Conservation (phyloP, 345 rosid genomes). For the Aquilaria malaccensis region DNA sequence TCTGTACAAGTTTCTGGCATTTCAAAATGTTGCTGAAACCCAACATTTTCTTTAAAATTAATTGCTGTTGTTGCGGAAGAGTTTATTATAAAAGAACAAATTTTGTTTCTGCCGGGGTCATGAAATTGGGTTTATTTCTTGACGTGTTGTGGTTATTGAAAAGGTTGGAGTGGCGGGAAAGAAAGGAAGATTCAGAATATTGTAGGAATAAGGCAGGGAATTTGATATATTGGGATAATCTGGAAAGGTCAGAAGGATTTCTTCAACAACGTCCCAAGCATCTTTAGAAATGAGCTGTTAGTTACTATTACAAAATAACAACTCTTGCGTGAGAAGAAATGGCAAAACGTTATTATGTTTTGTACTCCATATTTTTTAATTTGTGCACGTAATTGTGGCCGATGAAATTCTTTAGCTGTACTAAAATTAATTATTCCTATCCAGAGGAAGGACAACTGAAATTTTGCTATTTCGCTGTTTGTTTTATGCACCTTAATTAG, state of each 20-base stretch:
- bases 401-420: no score
- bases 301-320: background rate
- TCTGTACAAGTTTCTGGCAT: constrained; percentile 22
- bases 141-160: background rate
- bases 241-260: constrained; percentile 11
- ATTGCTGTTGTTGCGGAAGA: no score
- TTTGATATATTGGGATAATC: background rate
- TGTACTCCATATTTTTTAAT: constrained; percentile 44
- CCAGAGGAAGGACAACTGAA: no score
- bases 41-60: constrained; percentile 21
- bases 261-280: constrained; percentile 17
- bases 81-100: background rate
- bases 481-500: no score
- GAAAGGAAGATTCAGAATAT: constrained; percentile 19
- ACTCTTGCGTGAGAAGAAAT: constrained; percentile 16
- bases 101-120: background rate
- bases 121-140: no score
- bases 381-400: no score
- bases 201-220: constrained; percentile 15
- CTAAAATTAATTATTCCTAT: no score
- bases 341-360: constrained; percentile 36
- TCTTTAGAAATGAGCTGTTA: constrained; percentile 15
- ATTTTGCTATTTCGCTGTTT: no score
- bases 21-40: constrained; percentile 28
- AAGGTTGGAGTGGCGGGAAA: constrained; percentile 18